phyloP scores from a whole-genome alignment of 1,284 basidiomycete genomes.

The Cryptococcus floricola region DNA sequence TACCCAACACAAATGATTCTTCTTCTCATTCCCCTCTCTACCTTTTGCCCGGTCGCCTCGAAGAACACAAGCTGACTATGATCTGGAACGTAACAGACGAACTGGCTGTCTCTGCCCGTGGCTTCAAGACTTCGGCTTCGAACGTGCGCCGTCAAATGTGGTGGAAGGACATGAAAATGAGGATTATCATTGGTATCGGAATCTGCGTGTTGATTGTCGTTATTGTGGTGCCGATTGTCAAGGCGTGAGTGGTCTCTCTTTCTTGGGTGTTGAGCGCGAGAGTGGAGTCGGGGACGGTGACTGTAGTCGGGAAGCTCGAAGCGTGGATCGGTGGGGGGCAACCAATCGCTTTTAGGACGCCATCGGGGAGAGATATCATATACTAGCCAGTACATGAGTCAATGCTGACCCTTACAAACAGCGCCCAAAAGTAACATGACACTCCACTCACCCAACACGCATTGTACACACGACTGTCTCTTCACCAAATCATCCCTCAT shows the following conservation, averaged over 20 bases:
- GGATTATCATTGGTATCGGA: constrained; percentile 66
- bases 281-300: too few relatives aligned
- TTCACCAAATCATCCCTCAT: too few relatives aligned
- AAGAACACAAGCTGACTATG: not conserved
- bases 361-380: too few relatives aligned
- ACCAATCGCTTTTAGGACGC: too few relatives aligned
- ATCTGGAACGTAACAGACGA: constrained; percentile 63
- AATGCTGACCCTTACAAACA: too few relatives aligned
- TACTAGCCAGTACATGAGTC: too few relatives aligned
- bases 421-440: too few relatives aligned
- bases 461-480: too few relatives aligned
- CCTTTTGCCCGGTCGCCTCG: not conserved
- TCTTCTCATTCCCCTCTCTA: not conserved
- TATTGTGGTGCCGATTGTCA: constrained; percentile 88
- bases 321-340: too few relatives aligned
- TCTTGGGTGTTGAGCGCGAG: too few relatives aligned
- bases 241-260: constrained; percentile 53
- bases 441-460: too few relatives aligned
- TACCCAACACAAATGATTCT: not conserved
- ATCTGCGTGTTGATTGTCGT: constrained; percentile 85
- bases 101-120: constrained; percentile 96
- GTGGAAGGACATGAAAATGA: constrained; percentile 92
- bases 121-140: constrained; percentile 95
- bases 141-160: constrained; percentile 91
- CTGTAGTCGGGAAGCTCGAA: too few relatives aligned